Evolutionary conservation across 2,329 filamentous ascomycete genomes (phyloP).

Genomic region (Metarhizium robertsii): DNA sequence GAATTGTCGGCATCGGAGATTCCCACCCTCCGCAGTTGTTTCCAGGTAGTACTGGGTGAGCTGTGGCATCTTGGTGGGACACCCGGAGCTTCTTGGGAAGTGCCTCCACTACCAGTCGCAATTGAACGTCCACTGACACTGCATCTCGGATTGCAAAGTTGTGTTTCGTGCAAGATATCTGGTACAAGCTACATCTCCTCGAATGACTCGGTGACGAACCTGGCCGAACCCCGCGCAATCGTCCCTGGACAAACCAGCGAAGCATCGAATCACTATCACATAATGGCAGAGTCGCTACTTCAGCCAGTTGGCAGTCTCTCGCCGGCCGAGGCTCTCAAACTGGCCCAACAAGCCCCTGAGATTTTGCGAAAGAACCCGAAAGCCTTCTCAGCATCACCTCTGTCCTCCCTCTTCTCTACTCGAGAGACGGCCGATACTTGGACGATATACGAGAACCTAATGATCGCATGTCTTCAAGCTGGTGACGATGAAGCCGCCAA

Average conservation of each 20-base stretch:
- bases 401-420: constrained; percentile 43
- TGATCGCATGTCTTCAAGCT: constrained; percentile 74
- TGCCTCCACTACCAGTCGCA: background rate
- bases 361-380: constrained; percentile 46
- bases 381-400: constrained; percentile 43
- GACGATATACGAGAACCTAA: constrained; percentile 77
- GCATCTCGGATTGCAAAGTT: background rate
- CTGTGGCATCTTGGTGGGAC: background rate
- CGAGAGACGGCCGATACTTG: constrained; percentile 73
- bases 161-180: background rate
- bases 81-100: background rate
- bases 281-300: constrained; percentile 44
- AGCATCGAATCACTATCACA: constrained; percentile 1
- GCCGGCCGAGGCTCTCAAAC: constrained; percentile 42
- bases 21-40: constrained; percentile 1
- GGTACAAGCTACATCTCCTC: too few species aligned
- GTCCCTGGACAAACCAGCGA: background rate
- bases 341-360: constrained; percentile 51
- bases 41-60: background rate
- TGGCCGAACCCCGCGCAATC: background rate
- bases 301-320: constrained; percentile 48
- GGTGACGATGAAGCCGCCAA: constrained; percentile 73
- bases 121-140: background rate
- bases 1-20: constrained; percentile 3
- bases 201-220: background rate